Evolutionary conservation across 2,329 filamentous ascomycete genomes (phyloP), one percentile per base, ranked within the genome.

Genomic region (Claviceps pazoutovae): DNA sequence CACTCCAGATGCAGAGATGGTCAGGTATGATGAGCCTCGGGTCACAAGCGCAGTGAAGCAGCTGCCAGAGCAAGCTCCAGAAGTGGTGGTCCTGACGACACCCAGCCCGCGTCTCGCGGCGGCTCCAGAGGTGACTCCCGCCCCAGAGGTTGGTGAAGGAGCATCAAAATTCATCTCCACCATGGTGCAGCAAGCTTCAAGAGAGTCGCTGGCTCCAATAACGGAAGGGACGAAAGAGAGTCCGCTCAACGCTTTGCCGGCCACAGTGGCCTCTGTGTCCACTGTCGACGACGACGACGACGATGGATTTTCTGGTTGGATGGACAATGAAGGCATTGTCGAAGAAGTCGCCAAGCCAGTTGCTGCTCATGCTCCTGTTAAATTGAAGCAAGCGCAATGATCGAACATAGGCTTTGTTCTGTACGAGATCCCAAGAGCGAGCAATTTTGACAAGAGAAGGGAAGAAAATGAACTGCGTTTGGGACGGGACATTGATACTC

Each of bases 1-100:
- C 2, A 78, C 76, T 5, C 78, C 79, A 1, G 57, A 68, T 5
- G 64, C 60, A 7, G 73, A 73, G 19, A 64, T 57, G 13, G 48
- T 52, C 1, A 57, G 50, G 17, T 48, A 52, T 34, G 54, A 57
- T 30, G 50, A 53, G 16, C 45, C 55, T 4, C 61, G 57, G 59
- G 51, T 49, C 1, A 52, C 50, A 2, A 50, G 53, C 9, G 54
- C 43, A 4, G 49, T 13, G 14, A 30, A 19, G 2, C 26, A 44
- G 13, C 8, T 7, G n/a, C 44, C 34, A n/a, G 21, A 9, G 16
- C 16, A 46, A 19, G 43, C 14, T 6, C 21, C 26, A 30, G 26
- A 52, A 16, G 7, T 19, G 36, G 13, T 21, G 36, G n/a, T 21
- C 5, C n/a, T 44, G n/a, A 17, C 38, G n/a, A 17, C 37, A n/a